These are phyloP conservation scores for Mortierella sp. DNA, from an alignment of 371 early-diverging fungal genomes.

Conservation along the genomic window DNA sequence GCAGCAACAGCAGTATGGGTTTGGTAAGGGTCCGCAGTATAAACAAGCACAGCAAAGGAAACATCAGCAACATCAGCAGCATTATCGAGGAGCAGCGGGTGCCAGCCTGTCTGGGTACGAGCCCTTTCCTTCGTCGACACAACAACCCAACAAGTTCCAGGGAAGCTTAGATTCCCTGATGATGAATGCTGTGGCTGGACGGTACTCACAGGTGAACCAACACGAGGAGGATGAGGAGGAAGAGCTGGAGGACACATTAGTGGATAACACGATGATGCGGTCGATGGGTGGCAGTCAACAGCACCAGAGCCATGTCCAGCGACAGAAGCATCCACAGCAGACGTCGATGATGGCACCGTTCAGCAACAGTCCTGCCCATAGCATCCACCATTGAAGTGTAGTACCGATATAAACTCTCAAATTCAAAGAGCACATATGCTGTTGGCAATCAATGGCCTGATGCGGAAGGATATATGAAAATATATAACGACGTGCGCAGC, in stretches of 20 bases:
- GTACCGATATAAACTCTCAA: too few species aligned
- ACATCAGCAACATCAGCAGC: constrained; percentile 14
- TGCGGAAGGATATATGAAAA: too few species aligned
- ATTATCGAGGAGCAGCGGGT: neutral
- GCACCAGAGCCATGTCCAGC: constrained; percentile 2
- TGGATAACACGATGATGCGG: constrained; percentile 37
- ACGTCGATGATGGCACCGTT: constrained; percentile 2
- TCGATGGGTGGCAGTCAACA: constrained; percentile 20
- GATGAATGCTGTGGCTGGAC: neutral
- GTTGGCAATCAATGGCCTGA: too few species aligned
- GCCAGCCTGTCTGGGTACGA: constrained; percentile 26
- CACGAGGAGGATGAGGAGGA: constrained; percentile 39
- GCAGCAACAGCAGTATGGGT: constrained; percentile 14
- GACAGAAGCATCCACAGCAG: constrained; percentile 2
- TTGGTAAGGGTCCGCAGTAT: constrained; percentile 11
- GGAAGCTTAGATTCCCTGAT: constrained; percentile 25
- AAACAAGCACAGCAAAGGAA: constrained; percentile 18
- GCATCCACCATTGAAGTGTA: too few species aligned
- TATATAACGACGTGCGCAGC: too few species aligned
- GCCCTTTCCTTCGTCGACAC: constrained; percentile 26
- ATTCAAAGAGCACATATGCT: too few species aligned
- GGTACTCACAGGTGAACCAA: constrained; percentile 20
- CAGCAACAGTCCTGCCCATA: too few species aligned
- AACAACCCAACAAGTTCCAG: constrained; percentile 2
- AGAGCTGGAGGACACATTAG: constrained; percentile 46